phyloP scores from a whole-genome alignment of 1,139 yeast genomes.

The Nakaseomyces kungkrabaensis region DNA sequence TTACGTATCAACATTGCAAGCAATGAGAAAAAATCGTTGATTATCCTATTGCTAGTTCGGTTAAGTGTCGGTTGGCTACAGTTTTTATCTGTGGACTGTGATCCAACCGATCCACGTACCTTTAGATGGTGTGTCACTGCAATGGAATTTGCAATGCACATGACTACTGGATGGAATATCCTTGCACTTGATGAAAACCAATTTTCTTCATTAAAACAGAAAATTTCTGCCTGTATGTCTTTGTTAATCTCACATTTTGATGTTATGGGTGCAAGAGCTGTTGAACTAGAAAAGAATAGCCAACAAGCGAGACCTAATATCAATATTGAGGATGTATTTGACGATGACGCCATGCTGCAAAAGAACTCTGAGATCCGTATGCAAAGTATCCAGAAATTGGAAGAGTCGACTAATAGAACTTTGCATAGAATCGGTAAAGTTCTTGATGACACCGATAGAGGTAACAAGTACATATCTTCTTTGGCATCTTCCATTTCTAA shows the following conservation, averaged over 20 bases:
- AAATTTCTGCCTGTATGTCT: slow-evolving; percentile 94
- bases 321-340: slow-evolving; percentile 27
- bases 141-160: slow-evolving; percentile 89
- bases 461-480: slow-evolving; percentile 76
- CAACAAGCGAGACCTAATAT: slow-evolving; percentile 30
- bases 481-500: slow-evolving; percentile 86
- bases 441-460: slow-evolving; percentile 76
- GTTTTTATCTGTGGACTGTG: slow-evolving; percentile 88
- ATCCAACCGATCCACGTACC: slow-evolving; percentile 81
- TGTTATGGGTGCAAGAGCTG: slow-evolving; percentile 93
- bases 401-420: slow-evolving; percentile 16
- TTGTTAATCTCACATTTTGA: slow-evolving; percentile 89
- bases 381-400: slow-evolving; percentile 29
- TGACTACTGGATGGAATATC: slow-evolving; percentile 85
- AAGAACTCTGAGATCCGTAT: slow-evolving; percentile 31
- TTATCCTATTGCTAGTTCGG: slow-evolving; percentile 64
- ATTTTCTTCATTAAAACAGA: slow-evolving; percentile 59
- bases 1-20: slow-evolving; percentile 54
- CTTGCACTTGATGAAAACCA: slow-evolving; percentile 70
- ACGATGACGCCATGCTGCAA: slow-evolving; percentile 33
- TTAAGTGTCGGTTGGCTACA: slow-evolving; percentile 85
- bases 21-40: slow-evolving; percentile 45
- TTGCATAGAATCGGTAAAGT: slow-evolving; percentile 66
- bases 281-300: slow-evolving; percentile 51
- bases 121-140: slow-evolving; percentile 96